Conservation (phyloP, 2,329 filamentous ascomycete species). For the Basipetospora chlamydospora region DNA sequence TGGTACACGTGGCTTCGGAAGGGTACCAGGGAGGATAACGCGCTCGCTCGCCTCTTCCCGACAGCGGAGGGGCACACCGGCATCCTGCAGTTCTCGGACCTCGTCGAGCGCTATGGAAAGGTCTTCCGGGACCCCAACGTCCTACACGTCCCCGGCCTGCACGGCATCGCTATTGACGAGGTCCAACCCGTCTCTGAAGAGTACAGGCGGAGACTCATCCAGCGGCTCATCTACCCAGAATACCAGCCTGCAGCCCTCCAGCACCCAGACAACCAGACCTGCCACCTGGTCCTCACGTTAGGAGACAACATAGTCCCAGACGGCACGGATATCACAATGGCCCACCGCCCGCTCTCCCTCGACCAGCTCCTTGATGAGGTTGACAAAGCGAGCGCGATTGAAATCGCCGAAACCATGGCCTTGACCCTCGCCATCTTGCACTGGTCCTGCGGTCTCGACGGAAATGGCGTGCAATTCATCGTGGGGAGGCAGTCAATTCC, state of each 20-base stretch:
- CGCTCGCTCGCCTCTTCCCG: background rate
- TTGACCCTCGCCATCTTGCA: slow-evolving; percentile 2
- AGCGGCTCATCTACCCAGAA: background rate
- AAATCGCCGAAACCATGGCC: slow-evolving; percentile 3
- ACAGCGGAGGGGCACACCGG: no score
- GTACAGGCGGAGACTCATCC: slow-evolving; percentile 1
- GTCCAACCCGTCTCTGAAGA: background rate
- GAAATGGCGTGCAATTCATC: background rate
- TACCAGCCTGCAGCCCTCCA: background rate
- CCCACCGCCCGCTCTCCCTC: background rate
- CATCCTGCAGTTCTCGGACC: no score
- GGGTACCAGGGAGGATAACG: background rate
- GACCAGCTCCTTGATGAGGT: background rate
- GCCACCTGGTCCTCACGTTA: background rate
- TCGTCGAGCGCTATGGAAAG: no score
- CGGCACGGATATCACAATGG: background rate
- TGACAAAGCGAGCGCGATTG: background rate
- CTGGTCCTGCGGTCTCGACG: slow-evolving; percentile 1
- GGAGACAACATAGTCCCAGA: background rate
- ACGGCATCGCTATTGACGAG: background rate
- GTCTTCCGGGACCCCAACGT: no score
- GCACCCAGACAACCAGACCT: slow-evolving; percentile 2
- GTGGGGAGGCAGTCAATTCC: background rate
- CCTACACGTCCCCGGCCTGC: background rate
- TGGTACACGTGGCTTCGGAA: background rate